Evolutionary conservation across 169 alveolate species (phyloP), one percentile per base, ranked within the genome.

Genomic region (Babesia bigemina): DNA sequence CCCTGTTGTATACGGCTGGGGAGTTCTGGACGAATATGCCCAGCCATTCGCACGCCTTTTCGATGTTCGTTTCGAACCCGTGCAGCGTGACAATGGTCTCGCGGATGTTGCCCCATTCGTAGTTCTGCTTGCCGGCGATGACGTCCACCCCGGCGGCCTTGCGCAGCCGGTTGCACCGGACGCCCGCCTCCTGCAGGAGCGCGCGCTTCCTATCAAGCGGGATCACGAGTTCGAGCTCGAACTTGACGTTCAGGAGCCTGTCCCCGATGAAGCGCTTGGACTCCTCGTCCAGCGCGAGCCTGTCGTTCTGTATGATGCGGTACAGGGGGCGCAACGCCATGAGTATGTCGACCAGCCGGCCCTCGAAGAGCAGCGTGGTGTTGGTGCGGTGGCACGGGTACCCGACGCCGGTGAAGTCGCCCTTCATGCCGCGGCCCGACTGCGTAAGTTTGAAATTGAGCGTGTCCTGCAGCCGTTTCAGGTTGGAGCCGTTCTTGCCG

Each of bases 61-160:
- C 87, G 13, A 79, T 84, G 29, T 45, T 65, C 24, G 71, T 84
- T 47, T 69, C 82, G 69, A 79, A 79, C 16, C 87, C 87, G 29
- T 65, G 45, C 21, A 79, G 70, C 9, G 87, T 79, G 29, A 79
- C 77, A 16, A 79, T 79, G 17, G 79, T 71, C 63, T 79, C 87
- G 70, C 63, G 60, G 57, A 79, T 79, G 56, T 79, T 70, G 33
- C 84, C 84, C 53, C 57, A 50, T 63, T 79, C 87, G 28, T 55
- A 79, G 71, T 79, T 79, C 63, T 79, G 87, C 63, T 79, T 79
- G 14, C 87, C 87, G 47, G 87, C 87, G 16, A 79, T 79, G 26
- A 79, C 61, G 29, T 74, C 87, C 16, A 79, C 87, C 4, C 87
- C 87, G 17, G 84, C 58, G 24, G 66, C 29, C 26, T 55, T 61